Evolutionary conservation across 2,329 filamentous ascomycete species (phyloP), one percentile per base, ranked within the genome.

Genomic region (Graphium sp.): DNA sequence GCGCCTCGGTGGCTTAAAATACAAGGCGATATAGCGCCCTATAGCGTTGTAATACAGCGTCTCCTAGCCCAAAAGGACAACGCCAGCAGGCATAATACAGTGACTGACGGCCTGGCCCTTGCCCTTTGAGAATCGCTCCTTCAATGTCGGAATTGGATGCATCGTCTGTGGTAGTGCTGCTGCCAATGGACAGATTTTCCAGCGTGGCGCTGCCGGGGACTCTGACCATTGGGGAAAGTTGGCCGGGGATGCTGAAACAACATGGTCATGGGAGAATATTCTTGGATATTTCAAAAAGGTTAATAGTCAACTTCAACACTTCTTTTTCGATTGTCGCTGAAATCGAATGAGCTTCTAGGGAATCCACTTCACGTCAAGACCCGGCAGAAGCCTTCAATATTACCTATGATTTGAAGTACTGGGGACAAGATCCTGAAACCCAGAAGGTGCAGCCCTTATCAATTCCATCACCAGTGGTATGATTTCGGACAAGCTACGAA

Each of bases 251-350:
- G 56, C 52, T 3, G 24, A 35, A 14, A 28, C 11, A 35, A 29
- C 36, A 12, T 60, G 54, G 45, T 41, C 54, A 11, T 47, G 44
- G 43, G 29, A 40, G n/a, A 31, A 40, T 7, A 18, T 63, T 7
- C 40, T 54, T 0, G 56, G 52, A 0, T 62, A 59, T 21, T 53
- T 62, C 34, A 50, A 47, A 20, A 60, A 60, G 39, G 55, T 48
- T n/a, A 28, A 19, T 4, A 3, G n/a, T n/a, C n/a, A n/a, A n/a
- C n/a, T n/a, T n/a, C n/a, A n/a, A n/a, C n/a, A n/a, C n/a, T n/a
- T n/a, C n/a, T 20, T 5, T 8, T 12, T 14, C 2, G n/a, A 17
- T 26, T 9, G 24, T 4, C 3, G 7, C 5, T 8, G 6, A 26
- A 26, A 9, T 17, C 18, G n/a, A 26, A 9, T 2, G 9, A 4